Conservation (phyloP, 192 early-diverging fungal genomes). For the Martensiomyces pterosporus region DNA sequence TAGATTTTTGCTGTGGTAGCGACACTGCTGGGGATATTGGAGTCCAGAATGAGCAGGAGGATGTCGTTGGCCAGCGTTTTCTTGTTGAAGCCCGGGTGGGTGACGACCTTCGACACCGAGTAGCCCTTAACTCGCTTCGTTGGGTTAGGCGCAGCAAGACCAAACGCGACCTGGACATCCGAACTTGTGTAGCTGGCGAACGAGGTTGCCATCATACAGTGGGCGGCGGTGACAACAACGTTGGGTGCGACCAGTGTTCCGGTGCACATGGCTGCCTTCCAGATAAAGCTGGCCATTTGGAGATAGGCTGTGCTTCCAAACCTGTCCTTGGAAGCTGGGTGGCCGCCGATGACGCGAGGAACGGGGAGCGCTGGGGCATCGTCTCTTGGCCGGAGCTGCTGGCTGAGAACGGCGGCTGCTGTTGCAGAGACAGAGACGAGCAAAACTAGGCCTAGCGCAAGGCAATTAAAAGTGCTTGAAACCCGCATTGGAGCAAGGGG, state of each 20-base stretch:
- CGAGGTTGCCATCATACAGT: slow-evolving; percentile 16
- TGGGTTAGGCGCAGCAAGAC: slow-evolving; percentile 7
- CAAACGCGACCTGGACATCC: slow-evolving; percentile 16
- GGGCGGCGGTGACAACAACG: slow-evolving; percentile 42
- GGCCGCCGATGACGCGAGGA: not conserved
- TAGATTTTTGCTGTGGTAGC: slow-evolving; percentile 18
- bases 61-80: slow-evolving; percentile 23
- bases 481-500: no score
- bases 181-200: not conserved
- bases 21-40: slow-evolving; percentile 8
- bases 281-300: not conserved
- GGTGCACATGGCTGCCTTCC: slow-evolving; percentile 20
- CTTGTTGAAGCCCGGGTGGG: slow-evolving; percentile 11
- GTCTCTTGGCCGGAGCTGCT: no score
- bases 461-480: no score
- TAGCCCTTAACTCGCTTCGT: slow-evolving; percentile 6
- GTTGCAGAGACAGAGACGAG: no score
- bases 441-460: no score
- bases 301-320: slow-evolving; percentile 32
- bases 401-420: no score
- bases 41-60: slow-evolving; percentile 23
- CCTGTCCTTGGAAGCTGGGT: slow-evolving; percentile 2
- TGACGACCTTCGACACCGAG: slow-evolving; percentile 11
- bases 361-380: not conserved
- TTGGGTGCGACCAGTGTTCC: slow-evolving; percentile 43